Evolutionary conservation across 1,284 basidiomycete species (phyloP), one percentile per base, ranked within the genome.

Genomic region (Ustilago curta): DNA sequence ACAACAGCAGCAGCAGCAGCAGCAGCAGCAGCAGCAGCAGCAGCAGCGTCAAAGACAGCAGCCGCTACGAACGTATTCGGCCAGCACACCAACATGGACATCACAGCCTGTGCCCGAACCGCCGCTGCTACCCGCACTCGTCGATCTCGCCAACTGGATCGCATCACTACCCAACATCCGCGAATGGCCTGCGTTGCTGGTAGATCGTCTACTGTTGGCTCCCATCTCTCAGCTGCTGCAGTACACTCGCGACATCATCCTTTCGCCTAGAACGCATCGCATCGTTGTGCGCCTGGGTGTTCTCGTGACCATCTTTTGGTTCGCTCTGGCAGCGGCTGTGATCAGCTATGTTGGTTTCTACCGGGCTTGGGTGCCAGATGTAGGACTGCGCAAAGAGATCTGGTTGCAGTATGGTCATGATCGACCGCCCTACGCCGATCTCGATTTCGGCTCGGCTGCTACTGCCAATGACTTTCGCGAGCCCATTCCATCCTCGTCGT

Each of bases 301-400:
- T 39, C 73, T 84, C n/a, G 59, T 56, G 2, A 68, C 76, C 39
- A 60, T 84, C 48, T 80, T 80, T 31, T 74, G 70, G 66, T 40
- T 77, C 11, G 78, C 78, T 5, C 56, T 84, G 1, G 69, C 59
- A 0, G 56, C 78, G 16, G 82, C 83, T 7, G 52, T 84, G 14
- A 21, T 79, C 21, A 81, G 79, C 40, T 84, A 84, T 49, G 59
- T 79, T 31, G 81, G 81, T 16, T 84, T 84, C 64, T 83, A 83
- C 52, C 62, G 81, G 35, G 77, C 78, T 4, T 84, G 83, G 82
- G 81, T 84, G 9, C 83, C 83, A 5, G 67, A 79, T 21, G 74
- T 79, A 4, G 74, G 80, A 5, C 50, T 79, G 5, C 40, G 71
- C 6, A 77, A 80, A 44, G 72, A 78, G n/a, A 70, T 84, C 12